Conservation (phyloP, 116 monocot species). For the Dioscorea cayenensis region DNA sequence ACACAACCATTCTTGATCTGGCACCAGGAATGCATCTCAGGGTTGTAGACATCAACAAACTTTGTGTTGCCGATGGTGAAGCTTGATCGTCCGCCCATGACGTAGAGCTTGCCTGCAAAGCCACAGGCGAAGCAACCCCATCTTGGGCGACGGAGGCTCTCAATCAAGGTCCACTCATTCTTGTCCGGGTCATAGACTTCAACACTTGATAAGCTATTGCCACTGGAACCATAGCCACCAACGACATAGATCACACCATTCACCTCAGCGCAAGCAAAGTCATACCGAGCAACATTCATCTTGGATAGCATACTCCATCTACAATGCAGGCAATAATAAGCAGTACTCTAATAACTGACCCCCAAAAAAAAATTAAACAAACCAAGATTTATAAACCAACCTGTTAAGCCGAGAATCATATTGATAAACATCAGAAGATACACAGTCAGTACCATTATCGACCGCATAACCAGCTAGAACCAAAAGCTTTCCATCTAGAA, state of each 20-base stretch:
- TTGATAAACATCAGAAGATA: constrained; percentile 69
- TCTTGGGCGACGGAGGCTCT: constrained; percentile 62
- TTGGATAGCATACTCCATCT: constrained; percentile 71
- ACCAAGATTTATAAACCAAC: constrained; percentile 14
- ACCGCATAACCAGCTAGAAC: constrained; percentile 59
- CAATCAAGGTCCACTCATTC: constrained; percentile 53
- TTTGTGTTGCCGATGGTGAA: constrained; percentile 78
- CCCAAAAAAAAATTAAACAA: too few relatives aligned
- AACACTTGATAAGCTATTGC: constrained; percentile 60
- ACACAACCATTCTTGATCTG: constrained; percentile 83
- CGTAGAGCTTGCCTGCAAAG: constrained; percentile 50
- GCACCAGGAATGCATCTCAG: constrained; percentile 34
- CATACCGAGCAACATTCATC: constrained; percentile 69
- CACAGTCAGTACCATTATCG: constrained; percentile 30
- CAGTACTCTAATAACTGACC: too few relatives aligned
- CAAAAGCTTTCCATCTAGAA: constrained; percentile 66
- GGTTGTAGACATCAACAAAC: constrained; percentile 59
- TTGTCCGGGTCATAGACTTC: constrained; percentile 67
- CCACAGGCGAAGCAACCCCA: constrained; percentile 75
- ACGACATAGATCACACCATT: constrained; percentile 53
- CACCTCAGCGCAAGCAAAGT: constrained; percentile 72
- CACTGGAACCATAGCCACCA: constrained; percentile 58
- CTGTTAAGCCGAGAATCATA: constrained; percentile 80
- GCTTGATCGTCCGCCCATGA: constrained; percentile 83
- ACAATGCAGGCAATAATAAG: background rate